phyloP scores from a whole-genome alignment of 1,284 basidiomycete species.

The Malassezia psittaci region DNA sequence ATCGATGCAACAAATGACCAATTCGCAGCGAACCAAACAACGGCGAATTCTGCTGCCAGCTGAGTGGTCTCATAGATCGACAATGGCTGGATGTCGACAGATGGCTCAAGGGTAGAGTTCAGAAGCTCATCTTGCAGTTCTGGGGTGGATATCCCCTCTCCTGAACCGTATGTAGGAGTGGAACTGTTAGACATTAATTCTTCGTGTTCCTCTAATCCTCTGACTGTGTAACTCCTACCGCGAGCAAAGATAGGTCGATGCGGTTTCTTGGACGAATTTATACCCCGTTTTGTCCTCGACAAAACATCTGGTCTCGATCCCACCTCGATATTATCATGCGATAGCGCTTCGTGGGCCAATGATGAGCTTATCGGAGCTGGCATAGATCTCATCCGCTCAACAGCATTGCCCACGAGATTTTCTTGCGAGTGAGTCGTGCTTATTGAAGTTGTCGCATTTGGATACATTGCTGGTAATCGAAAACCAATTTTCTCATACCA shows the following conservation, averaged over 20 bases:
- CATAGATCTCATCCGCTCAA: too few species aligned
- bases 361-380: too few species aligned
- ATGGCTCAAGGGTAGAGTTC: too few species aligned
- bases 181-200: not conserved
- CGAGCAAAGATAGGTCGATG: not conserved
- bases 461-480: conserved; percentile 20
- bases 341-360: too few species aligned
- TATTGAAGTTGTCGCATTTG: not conserved
- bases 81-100: conserved; percentile 26
- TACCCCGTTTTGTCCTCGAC: too few species aligned
- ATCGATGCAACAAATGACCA: conserved; percentile 42
- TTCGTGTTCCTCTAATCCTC: not conserved
- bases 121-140: too few species aligned
- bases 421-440: too few species aligned
- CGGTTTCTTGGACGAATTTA: not conserved
- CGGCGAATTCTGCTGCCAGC: conserved; percentile 37
- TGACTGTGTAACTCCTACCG: not conserved
- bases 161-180: not conserved
- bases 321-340: too few species aligned
- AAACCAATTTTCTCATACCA: conserved; percentile 38
- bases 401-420: too few species aligned
- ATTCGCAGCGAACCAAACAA: conserved; percentile 46
- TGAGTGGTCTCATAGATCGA: conserved; percentile 34
- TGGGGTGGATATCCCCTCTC: not conserved
- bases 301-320: too few species aligned